Conservation (phyloP, 352 stramenopile genomes). For the Phytopythium aichiense region DNA sequence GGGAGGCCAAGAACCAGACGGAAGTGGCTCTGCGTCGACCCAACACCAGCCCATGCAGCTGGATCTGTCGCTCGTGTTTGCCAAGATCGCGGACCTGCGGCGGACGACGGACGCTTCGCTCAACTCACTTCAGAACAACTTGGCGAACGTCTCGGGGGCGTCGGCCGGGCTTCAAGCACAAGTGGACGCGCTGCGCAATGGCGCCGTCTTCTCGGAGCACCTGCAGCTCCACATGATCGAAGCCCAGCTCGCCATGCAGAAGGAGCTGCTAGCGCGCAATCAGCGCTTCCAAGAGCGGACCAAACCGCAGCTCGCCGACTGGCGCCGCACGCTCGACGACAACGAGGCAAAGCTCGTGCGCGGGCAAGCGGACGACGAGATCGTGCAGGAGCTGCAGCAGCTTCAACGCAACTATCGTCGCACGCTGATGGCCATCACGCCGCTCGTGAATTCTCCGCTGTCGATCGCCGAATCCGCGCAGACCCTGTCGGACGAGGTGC, state of each 20-base stretch:
- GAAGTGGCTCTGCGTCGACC: neutral
- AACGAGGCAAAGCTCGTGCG: slow-evolving; percentile 61
- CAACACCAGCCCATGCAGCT: slow-evolving; percentile 25
- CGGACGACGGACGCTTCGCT: slow-evolving; percentile 56
- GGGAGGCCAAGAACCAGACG: slow-evolving; percentile 9
- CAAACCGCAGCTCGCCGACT: slow-evolving; percentile 65
- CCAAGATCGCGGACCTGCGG: slow-evolving; percentile 68
- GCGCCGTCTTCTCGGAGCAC: slow-evolving; percentile 44
- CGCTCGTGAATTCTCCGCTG: slow-evolving; percentile 51
- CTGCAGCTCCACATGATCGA: slow-evolving; percentile 59
- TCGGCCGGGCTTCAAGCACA: slow-evolving; percentile 46
- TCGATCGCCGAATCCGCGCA: slow-evolving; percentile 57
- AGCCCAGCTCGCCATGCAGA: slow-evolving; percentile 49
- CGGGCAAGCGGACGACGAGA: slow-evolving; percentile 52
- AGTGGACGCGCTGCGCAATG: slow-evolving; percentile 50
- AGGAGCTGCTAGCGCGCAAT: slow-evolving; percentile 65
- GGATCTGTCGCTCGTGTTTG: slow-evolving; percentile 79
- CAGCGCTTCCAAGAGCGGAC: slow-evolving; percentile 62
- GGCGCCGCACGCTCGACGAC: slow-evolving; percentile 53
- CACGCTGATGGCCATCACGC: slow-evolving; percentile 53
- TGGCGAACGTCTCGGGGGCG: slow-evolving; percentile 34
- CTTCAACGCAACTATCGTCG: slow-evolving; percentile 60
- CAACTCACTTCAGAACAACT: slow-evolving; percentile 43
- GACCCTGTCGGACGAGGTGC: slow-evolving; percentile 49
- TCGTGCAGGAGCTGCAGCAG: slow-evolving; percentile 54